Percentiles rank a stretch among this genome's conserved stretches.
Evolutionary conservation across 176 grass and related monocot genomes (phyloP).

Genomic region (Leersia perrieri): DNA sequence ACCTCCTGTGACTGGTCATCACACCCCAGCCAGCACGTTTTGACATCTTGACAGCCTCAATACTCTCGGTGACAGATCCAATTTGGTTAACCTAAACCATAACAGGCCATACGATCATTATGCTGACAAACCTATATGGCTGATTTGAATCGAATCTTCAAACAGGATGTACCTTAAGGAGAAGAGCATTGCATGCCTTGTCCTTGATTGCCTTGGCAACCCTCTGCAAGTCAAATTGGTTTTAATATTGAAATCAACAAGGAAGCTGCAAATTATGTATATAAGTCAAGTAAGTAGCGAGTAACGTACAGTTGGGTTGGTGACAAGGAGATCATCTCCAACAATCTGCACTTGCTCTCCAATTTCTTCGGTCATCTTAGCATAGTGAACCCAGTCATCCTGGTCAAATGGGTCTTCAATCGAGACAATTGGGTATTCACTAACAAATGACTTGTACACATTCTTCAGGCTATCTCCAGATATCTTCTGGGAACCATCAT

Average conservation of each 20-base stretch:
- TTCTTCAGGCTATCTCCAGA: constrained; percentile 93
- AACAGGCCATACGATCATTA: not conserved
- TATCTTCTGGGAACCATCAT: constrained; percentile 94
- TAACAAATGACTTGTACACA: constrained; percentile 91
- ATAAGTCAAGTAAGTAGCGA: not conserved
- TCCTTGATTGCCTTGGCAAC: constrained; percentile 89
- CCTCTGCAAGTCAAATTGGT: constrained; percentile 40
- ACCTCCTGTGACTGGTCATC: constrained; percentile 94
- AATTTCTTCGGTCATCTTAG: constrained; percentile 90
- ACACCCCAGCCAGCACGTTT: constrained; percentile 85
- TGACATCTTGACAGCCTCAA: constrained; percentile 93
- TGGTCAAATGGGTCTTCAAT: constrained; percentile 99
- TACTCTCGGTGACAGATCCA: constrained; percentile 88
- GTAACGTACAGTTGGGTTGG: constrained; percentile 78
- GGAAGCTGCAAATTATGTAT: not conserved
- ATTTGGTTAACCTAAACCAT: constrained; percentile 84
- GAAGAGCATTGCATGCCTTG: constrained; percentile 95
- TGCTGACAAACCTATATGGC: not conserved
- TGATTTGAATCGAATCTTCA: not conserved
- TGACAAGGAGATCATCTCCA: constrained; percentile 96
- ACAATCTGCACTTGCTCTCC: constrained; percentile 88
- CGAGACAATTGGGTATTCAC: constrained; percentile 84
- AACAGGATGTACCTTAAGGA: constrained; percentile 56
- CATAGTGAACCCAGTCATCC: constrained; percentile 89
- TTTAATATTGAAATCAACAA: not conserved